These are phyloP conservation scores for Aspergillus ochraceoroseus DNA, from an alignment of 2,329 filamentous ascomycete genomes.

Conservation along the genomic window DNA sequence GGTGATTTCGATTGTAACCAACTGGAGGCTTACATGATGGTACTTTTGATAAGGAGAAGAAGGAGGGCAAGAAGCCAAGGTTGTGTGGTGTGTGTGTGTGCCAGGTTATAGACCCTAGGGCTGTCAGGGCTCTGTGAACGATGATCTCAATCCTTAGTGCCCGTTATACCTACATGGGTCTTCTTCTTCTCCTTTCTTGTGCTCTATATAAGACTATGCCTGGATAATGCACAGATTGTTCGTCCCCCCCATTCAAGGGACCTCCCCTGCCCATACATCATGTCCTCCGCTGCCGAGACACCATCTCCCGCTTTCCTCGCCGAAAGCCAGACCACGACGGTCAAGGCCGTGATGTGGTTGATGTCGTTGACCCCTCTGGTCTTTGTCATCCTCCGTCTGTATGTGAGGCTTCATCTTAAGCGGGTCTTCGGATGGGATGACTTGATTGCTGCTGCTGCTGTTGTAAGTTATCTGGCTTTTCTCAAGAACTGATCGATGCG, in stretches of 20 bases:
- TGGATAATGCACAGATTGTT: neutral
- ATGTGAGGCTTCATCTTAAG: constrained; percentile 12
- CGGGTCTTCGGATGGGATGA: constrained; percentile 13
- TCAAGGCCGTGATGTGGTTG: constrained; percentile 13
- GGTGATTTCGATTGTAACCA: too few relatives aligned
- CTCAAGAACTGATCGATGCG: neutral
- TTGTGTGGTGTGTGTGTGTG: too few relatives aligned
- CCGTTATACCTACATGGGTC: too few relatives aligned
- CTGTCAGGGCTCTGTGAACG: too few relatives aligned
- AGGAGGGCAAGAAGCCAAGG: neutral
- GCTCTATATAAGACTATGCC: constrained; percentile 4
- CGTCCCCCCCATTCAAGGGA: neutral
- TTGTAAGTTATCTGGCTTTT: constrained; percentile 4
- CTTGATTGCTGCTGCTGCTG: constrained; percentile 8
- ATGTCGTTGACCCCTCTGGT: constrained; percentile 4
- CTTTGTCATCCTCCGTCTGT: constrained; percentile 7
- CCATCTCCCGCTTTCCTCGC: constrained; percentile 9
- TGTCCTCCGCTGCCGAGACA: neutral
- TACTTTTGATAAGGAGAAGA: neutral
- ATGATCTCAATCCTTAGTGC: too few relatives aligned
- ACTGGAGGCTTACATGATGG: neutral
- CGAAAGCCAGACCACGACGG: constrained; percentile 6
- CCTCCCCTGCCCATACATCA: neutral
- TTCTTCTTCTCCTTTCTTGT: neutral
- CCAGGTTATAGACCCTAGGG: too few relatives aligned